phyloP scores from a whole-genome alignment of 192 early-diverging fungal species.

The Backusella westeae region DNA sequence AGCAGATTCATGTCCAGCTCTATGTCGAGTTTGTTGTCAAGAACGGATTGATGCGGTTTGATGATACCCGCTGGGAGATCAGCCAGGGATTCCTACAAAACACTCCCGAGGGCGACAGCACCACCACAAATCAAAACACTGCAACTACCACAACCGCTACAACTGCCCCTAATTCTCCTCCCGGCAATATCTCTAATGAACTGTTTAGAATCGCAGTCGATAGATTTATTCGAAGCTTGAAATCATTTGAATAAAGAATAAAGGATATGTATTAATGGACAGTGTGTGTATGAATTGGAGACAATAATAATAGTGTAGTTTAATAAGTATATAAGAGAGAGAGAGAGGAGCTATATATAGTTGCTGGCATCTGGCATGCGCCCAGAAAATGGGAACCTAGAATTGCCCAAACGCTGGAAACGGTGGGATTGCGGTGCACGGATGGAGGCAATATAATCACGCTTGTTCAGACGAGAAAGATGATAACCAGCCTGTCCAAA shows the following conservation, averaged over 20 bases:
- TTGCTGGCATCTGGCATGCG: not conserved
- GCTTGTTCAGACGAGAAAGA: not conserved
- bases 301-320: not conserved
- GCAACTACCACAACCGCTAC: constrained; percentile 1
- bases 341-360: not conserved
- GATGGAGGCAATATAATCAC: not conserved
- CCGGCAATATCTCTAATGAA: constrained; percentile 55
- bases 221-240: constrained; percentile 48
- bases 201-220: constrained; percentile 53
- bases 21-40: constrained; percentile 94
- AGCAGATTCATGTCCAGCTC: constrained; percentile 79
- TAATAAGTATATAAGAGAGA: not conserved
- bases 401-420: not conserved
- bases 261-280: not conserved
- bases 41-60: constrained; percentile 73
- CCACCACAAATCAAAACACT: not conserved
- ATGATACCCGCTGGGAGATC: constrained; percentile 49
- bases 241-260: constrained; percentile 46
- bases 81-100: constrained; percentile 23
- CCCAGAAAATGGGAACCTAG: not conserved
- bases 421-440: not conserved
- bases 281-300: not conserved
- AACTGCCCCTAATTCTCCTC: not conserved
- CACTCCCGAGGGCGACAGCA: not conserved
- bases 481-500: constrained; percentile 29